Evolutionary conservation across 371 early-diverging fungal genomes (phyloP).

Genomic region (Mucor ambiguus): DNA sequence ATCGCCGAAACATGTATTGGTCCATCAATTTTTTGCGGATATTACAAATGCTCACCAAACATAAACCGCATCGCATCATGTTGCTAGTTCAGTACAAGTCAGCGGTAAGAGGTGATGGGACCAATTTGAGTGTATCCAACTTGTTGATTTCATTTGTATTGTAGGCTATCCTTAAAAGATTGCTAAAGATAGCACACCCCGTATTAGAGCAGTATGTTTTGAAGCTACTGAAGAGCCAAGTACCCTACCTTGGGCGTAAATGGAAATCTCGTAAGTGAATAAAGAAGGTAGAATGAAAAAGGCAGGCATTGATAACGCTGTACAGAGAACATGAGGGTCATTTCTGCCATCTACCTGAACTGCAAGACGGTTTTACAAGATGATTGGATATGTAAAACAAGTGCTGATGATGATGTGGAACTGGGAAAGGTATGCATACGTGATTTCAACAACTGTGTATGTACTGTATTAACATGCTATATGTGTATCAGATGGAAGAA

Average conservation of each 20-base stretch:
- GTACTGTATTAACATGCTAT: not conserved
- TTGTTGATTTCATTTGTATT: not conserved
- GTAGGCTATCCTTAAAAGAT: conserved; percentile 74
- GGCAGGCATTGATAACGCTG: too few relatives aligned
- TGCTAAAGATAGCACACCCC: conserved; percentile 71
- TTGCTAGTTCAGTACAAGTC: conserved; percentile 84
- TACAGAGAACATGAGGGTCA: conserved; percentile 74
- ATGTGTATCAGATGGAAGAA: conserved; percentile 53
- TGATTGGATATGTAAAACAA: conserved; percentile 71
- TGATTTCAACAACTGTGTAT: not conserved
- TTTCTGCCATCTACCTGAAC: conserved; percentile 76
- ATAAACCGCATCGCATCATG: conserved; percentile 72
- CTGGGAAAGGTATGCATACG: conserved; percentile 60
- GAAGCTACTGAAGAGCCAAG: conserved; percentile 79
- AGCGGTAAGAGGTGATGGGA: too few relatives aligned
- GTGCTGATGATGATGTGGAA: conserved; percentile 69
- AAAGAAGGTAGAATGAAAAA: too few relatives aligned
- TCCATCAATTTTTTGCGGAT: conserved; percentile 75
- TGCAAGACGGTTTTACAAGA: conserved; percentile 69
- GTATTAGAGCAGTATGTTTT: conserved; percentile 73
- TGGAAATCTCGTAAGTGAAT: conserved; percentile 69
- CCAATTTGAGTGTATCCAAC: not conserved
- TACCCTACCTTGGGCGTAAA: conserved; percentile 79
- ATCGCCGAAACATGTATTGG: conserved; percentile 69
- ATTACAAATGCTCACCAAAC: conserved; percentile 80